These are phyloP conservation scores for Nyssa sinensis DNA, from an alignment of 148 eudicot species.

Conservation along the genomic window DNA sequence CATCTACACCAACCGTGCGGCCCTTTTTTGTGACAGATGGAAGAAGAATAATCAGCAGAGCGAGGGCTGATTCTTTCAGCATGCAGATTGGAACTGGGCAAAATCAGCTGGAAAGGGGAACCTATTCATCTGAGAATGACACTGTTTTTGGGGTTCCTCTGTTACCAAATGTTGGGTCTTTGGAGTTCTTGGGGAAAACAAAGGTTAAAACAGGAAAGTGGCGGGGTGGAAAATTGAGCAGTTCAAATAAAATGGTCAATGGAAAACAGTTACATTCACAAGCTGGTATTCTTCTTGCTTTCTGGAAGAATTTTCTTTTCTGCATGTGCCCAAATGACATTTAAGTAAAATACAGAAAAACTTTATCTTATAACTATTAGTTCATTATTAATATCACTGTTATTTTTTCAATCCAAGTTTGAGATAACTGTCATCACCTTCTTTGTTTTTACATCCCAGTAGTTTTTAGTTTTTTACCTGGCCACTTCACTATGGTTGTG, in stretches of 20 bases:
- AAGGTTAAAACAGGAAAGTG: constrained; percentile 29
- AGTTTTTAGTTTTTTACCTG: neutral
- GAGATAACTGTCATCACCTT: neutral
- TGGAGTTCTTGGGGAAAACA: constrained; percentile 17
- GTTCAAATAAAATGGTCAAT: constrained; percentile 17
- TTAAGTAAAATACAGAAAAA: neutral
- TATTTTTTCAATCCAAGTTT: constrained; percentile 7
- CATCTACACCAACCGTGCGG: constrained; percentile 50
- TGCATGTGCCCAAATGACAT: neutral
- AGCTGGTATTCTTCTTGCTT: constrained; percentile 32
- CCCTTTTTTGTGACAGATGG: constrained; percentile 80
- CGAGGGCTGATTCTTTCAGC: constrained; percentile 28
- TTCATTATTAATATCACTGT: too few species aligned
- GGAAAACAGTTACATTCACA: constrained; percentile 24
- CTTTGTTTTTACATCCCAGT: neutral
- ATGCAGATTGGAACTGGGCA: constrained; percentile 18
- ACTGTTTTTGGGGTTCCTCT: constrained; percentile 52
- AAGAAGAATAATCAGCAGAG: constrained; percentile 54
- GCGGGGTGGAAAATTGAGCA: constrained; percentile 26
- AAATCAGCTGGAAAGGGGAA: constrained; percentile 25
- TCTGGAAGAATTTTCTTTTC: constrained; percentile 1
- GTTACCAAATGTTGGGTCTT: constrained; percentile 32
- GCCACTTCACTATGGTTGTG: neutral
- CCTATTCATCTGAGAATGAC: constrained; percentile 22
- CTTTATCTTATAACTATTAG: neutral